Percentiles rank a stretch among this genome's conserved stretches.
These are phyloP conservation scores for Pulveroboletus sp. DNA, from an alignment of 768 basidiomycete species.

Conservation along the genomic window DNA sequence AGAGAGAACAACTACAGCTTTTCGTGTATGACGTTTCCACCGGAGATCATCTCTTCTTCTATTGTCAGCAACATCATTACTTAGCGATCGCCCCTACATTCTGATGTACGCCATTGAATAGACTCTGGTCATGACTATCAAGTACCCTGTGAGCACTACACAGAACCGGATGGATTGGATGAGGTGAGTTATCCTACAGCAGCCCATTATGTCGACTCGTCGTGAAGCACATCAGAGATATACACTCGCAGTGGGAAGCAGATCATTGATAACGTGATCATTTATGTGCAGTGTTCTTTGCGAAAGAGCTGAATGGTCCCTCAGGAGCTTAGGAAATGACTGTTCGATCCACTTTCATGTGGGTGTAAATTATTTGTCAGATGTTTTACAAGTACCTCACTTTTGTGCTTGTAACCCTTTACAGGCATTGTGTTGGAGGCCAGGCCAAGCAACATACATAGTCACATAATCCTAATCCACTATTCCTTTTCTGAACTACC, in stretches of 20 bases:
- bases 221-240: conserved; percentile 7
- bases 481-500: no score
- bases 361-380: conserved; percentile 27
- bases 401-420: neutral
- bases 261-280: conserved; percentile 24
- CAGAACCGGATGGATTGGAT: conserved; percentile 48
- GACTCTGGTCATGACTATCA: conserved; percentile 52
- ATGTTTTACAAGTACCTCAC: neutral
- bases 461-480: no score
- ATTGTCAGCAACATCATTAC: conserved; percentile 36
- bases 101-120: conserved; percentile 13
- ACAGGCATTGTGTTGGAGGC: no score
- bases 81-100: neutral
- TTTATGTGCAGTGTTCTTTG: conserved; percentile 27
- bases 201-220: neutral
- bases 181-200: conserved; percentile 35
- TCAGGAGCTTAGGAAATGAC: conserved; percentile 21
- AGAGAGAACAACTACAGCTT: conserved; percentile 41
- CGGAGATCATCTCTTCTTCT: conserved; percentile 54
- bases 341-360: conserved; percentile 24
- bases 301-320: conserved; percentile 21
- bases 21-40: conserved; percentile 41
- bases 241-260: conserved; percentile 6
- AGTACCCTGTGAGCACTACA: conserved; percentile 36
- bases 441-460: no score